Conservation (phyloP, 2,329 filamentous ascomycete genomes). For the Pseudopyrenochaeta lycopersici region DNA sequence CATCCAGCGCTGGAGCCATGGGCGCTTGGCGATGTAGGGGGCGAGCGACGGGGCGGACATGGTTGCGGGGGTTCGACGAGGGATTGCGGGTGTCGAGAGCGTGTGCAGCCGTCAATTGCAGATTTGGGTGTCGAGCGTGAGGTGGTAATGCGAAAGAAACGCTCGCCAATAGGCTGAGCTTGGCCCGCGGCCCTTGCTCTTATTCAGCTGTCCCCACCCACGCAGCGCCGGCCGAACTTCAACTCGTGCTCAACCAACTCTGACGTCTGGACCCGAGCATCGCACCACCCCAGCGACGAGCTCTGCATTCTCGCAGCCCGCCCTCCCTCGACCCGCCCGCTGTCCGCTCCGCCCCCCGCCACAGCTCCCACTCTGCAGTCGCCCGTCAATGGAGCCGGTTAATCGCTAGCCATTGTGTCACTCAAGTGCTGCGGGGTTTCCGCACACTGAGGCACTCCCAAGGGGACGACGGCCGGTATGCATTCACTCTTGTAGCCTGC, state of each 20-base stretch:
- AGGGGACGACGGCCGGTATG: constrained; percentile 52
- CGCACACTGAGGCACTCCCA: constrained; percentile 51
- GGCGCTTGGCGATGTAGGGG: constrained; percentile 81
- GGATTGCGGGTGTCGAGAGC: constrained; percentile 27
- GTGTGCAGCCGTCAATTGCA: constrained; percentile 39
- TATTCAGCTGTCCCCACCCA: constrained; percentile 19
- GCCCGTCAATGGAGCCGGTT: constrained; percentile 52
- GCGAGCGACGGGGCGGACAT: constrained; percentile 79
- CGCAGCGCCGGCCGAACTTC: constrained; percentile 15
- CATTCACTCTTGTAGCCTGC: constrained; percentile 1
- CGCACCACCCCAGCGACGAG: constrained; percentile 1
- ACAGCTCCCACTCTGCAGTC: constrained; percentile 16
- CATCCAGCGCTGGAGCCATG: constrained; percentile 83
- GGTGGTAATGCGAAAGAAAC: constrained; percentile 30
- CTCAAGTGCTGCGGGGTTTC: constrained; percentile 54
- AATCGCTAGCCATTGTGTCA: constrained; percentile 52
- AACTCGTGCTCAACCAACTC: constrained; percentile 20
- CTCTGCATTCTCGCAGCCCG: constrained; percentile 2
- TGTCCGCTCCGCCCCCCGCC: not conserved
- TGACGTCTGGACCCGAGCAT: constrained; percentile 23
- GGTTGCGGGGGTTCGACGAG: constrained; percentile 42
- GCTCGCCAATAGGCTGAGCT: constrained; percentile 26
- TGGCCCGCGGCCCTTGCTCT: constrained; percentile 14
- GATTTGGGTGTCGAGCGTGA: constrained; percentile 26
- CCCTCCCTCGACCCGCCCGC: not conserved